phyloP scores from a whole-genome alignment of 768 basidiomycete species.

The Russula emetica region DNA sequence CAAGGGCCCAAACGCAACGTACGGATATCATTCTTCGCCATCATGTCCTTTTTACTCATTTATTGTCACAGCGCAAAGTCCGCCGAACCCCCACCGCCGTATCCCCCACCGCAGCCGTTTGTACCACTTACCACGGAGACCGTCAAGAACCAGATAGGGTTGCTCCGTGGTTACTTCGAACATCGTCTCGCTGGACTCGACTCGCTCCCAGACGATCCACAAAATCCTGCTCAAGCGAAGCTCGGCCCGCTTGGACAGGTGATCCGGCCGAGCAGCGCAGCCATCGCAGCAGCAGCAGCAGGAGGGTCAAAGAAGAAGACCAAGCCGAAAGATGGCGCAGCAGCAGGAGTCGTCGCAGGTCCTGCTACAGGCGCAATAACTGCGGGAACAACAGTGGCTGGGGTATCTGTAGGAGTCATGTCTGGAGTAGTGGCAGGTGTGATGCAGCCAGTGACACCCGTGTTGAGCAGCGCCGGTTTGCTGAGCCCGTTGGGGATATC shows the following conservation, averaged over 20 bases:
- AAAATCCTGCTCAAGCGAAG: too few species aligned
- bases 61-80: slow-evolving; percentile 49
- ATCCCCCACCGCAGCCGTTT: slow-evolving; percentile 80
- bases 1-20: slow-evolving; percentile 44
- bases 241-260: too few species aligned
- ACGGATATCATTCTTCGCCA: slow-evolving; percentile 30
- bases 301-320: too few species aligned
- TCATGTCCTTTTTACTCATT: not conserved
- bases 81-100: slow-evolving; percentile 73
- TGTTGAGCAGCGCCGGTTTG: slow-evolving; percentile 1
- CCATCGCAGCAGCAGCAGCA: too few species aligned
- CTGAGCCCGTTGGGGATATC: slow-evolving; percentile 13
- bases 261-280: too few species aligned
- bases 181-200: too few species aligned
- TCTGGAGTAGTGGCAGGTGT: slow-evolving; percentile 4
- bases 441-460: slow-evolving; percentile 1
- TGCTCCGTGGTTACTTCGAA: too few species aligned
- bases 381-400: not conserved
- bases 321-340: too few species aligned
- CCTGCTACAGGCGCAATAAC: too few species aligned
- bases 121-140: slow-evolving; percentile 56
- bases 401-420: not conserved
- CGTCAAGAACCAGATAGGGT: too few species aligned
- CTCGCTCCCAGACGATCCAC: too few species aligned
- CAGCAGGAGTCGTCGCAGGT: too few species aligned